Percentiles rank a stretch among this genome's conserved stretches.
phyloP scores from a whole-genome alignment of 2,329 filamentous ascomycete genomes.

The Claviceps monticola region DNA sequence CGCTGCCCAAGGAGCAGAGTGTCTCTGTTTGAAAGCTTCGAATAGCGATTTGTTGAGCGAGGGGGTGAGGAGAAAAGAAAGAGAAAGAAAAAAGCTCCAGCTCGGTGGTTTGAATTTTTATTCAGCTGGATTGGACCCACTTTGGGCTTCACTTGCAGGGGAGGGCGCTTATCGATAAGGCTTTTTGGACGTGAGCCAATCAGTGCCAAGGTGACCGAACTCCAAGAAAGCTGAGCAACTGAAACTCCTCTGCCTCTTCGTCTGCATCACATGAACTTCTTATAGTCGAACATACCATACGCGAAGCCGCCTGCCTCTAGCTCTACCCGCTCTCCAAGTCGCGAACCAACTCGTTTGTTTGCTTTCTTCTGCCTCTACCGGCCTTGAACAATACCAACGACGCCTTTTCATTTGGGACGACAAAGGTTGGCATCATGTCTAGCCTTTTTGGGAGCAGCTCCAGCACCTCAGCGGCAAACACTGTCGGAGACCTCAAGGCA shows the following conservation, averaged over 20 bases:
- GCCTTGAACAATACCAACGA: not conserved
- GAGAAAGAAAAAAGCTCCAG: constrained; percentile 10
- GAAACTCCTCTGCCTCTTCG: not conserved
- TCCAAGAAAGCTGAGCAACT: not conserved
- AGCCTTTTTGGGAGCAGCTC: constrained; percentile 43
- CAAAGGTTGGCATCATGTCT: constrained; percentile 38
- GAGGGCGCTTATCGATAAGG: not conserved
- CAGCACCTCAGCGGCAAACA: constrained; percentile 46
- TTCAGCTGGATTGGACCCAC: constrained; percentile 11
- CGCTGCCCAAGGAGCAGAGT: constrained; percentile 9
- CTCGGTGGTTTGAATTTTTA: constrained; percentile 13
- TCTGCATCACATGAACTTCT: not conserved
- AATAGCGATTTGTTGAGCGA: constrained; percentile 99
- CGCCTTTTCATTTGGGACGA: not conserved
- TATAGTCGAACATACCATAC: not conserved
- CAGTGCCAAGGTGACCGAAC: not conserved
- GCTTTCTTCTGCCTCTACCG: not conserved
- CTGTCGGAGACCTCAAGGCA: constrained; percentile 79
- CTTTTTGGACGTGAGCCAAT: constrained; percentile 1
- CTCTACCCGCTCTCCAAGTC: not conserved
- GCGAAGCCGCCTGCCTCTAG: not conserved
- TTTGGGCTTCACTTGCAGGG: not conserved
- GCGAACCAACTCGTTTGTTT: not conserved
- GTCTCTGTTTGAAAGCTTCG: constrained; percentile 92
- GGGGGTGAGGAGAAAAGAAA: constrained; percentile 40